Conservation (phyloP, 768 basidiomycete species). For the Mycena metata region DNA sequence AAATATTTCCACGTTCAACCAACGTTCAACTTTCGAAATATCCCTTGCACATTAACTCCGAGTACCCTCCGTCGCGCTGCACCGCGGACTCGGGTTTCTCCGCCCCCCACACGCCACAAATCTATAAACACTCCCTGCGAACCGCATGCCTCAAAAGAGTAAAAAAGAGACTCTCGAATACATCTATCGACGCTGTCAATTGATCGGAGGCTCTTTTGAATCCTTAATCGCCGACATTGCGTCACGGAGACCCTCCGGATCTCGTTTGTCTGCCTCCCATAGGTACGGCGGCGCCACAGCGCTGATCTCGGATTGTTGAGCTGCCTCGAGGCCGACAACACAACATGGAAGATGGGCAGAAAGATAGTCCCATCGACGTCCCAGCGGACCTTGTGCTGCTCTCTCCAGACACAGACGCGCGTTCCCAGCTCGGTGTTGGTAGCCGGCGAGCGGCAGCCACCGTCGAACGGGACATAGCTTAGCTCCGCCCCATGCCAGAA, state of each 20-base stretch:
- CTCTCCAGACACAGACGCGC: constrained; percentile 9
- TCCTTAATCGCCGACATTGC: constrained; percentile 19
- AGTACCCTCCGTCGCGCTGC: constrained; percentile 13
- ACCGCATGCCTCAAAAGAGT: constrained; percentile 22
- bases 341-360: constrained; percentile 13
- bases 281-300: constrained; percentile 23
- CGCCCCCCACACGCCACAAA: constrained; percentile 12
- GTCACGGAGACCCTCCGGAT: constrained; percentile 17
- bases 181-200: constrained; percentile 16
- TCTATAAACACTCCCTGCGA: constrained; percentile 15
- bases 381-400: constrained; percentile 12
- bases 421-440: constrained; percentile 17
- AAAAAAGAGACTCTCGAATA: constrained; percentile 25
- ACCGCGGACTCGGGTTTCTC: constrained; percentile 6
- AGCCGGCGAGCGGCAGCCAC: neutral
- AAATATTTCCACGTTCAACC: neutral
- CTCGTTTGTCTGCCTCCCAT: constrained; percentile 18
- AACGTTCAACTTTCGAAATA: neutral
- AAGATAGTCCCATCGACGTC: constrained; percentile 3
- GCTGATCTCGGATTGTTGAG: constrained; percentile 16
- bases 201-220: neutral
- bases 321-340: constrained; percentile 24
- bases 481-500: neutral
- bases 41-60: neutral
- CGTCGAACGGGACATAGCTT: neutral